A percentile compares a stretch with the other conserved stretches of the same genome.
These are phyloP conservation scores for Septoria petroselini DNA, from an alignment of 2,329 filamentous ascomycete species.

Conservation along the genomic window DNA sequence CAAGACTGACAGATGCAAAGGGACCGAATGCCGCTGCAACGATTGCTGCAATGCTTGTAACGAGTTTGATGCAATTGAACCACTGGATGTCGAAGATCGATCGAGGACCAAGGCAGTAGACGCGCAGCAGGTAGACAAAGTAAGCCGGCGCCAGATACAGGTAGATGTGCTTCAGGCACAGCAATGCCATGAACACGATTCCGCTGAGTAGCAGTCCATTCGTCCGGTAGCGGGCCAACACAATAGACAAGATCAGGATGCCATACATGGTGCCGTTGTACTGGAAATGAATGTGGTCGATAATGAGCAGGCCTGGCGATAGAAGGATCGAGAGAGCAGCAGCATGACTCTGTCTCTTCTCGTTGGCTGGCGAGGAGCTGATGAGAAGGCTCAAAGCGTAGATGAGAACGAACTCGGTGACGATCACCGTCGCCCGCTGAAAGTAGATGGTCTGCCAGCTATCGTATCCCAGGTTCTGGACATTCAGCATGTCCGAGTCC, in stretches of 20 bases:
- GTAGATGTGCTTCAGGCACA: slow-evolving; percentile 98
- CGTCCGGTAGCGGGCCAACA: slow-evolving; percentile 67
- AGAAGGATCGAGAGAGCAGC: slow-evolving; percentile 85
- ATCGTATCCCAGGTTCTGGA: slow-evolving; percentile 78
- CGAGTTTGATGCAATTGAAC: slow-evolving; percentile 79
- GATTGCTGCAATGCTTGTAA: slow-evolving; percentile 65
- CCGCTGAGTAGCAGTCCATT: slow-evolving; percentile 75
- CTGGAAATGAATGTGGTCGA: slow-evolving; percentile 98
- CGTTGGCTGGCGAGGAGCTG: slow-evolving; percentile 61
- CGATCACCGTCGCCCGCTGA: slow-evolving; percentile 81
- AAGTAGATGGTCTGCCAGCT: slow-evolving; percentile 95
- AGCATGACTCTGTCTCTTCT: slow-evolving; percentile 76
- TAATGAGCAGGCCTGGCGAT: slow-evolving; percentile 89
- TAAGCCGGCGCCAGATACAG: slow-evolving; percentile 94
- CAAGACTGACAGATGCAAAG: slow-evolving; percentile 62
- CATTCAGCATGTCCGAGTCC: slow-evolving; percentile 76
- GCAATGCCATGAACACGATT: slow-evolving; percentile 73
- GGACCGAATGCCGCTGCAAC: slow-evolving; percentile 84
- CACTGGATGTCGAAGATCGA: slow-evolving; percentile 74
- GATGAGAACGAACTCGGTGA: slow-evolving; percentile 77
- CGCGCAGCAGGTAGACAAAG: slow-evolving; percentile 86
- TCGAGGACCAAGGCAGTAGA: slow-evolving; percentile 78
- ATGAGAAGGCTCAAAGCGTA: slow-evolving; percentile 79
- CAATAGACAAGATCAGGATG: slow-evolving; percentile 79
- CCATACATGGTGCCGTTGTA: slow-evolving; percentile 98